A percentile compares a stretch with the other conserved stretches of the same genome.
These are phyloP conservation scores for Beta vulgaris DNA, from an alignment of 148 eudicot species.

Conservation along the genomic window DNA sequence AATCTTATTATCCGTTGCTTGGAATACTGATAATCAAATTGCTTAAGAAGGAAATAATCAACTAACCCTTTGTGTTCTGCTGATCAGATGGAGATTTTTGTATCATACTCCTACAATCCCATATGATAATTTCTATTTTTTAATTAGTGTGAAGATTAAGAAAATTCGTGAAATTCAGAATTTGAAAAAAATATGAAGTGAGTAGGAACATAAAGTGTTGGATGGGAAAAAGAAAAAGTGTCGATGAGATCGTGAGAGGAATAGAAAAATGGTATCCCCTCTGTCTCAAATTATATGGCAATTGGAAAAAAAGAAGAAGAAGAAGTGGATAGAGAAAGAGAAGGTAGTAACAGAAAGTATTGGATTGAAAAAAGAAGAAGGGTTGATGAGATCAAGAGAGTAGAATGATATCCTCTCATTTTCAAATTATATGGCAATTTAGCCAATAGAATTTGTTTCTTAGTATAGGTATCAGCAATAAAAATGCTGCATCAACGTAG, in stretches of 20 bases:
- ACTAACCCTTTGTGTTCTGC: neutral
- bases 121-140: neutral
- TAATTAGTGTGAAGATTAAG: neutral
- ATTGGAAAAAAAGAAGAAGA: too few relatives aligned
- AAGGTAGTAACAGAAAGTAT: neutral
- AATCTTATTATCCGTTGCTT: neutral
- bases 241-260: neutral
- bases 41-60: neutral
- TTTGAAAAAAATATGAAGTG: neutral
- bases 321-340: neutral
- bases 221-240: neutral
- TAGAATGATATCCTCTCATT: too few relatives aligned
- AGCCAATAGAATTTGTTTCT: too few relatives aligned
- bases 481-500: too few relatives aligned
- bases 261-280: too few relatives aligned
- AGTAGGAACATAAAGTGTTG: neutral
- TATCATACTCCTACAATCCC: neutral
- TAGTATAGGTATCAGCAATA: too few relatives aligned
- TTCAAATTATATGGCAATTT: too few relatives aligned
- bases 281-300: too few relatives aligned
- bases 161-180: neutral
- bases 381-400: neutral
- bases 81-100: neutral
- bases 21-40: neutral
- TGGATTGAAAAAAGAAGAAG: neutral